Conservation (phyloP, 2,329 filamentous ascomycete genomes). For the Calonectria hongkongensis region DNA sequence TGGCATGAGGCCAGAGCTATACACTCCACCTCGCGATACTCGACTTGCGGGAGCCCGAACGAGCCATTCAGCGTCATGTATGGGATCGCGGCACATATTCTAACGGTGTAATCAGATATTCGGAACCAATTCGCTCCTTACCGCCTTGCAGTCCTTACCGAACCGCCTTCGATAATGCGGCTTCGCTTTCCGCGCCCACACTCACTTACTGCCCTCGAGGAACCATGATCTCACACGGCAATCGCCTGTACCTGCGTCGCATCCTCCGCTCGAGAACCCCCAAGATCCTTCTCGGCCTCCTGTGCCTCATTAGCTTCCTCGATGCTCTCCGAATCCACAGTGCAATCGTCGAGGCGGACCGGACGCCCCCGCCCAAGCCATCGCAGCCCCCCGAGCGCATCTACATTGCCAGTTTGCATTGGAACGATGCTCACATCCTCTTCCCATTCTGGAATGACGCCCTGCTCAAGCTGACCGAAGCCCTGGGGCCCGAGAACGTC, state of each 20-base stretch:
- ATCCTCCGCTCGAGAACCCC: slow-evolving; percentile 60
- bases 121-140: background rate
- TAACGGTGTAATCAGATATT: slow-evolving; percentile 1
- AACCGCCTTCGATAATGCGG: slow-evolving; percentile 47
- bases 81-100: slow-evolving; percentile 17
- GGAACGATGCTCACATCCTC: slow-evolving; percentile 78
- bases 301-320: slow-evolving; percentile 62
- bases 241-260: slow-evolving; percentile 61
- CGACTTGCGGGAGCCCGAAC: background rate
- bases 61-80: slow-evolving; percentile 33
- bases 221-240: slow-evolving; percentile 57
- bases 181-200: slow-evolving; percentile 45
- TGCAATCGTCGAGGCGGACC: slow-evolving; percentile 57
- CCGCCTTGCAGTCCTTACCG: slow-evolving; percentile 21
- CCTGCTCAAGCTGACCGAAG: slow-evolving; percentile 73
- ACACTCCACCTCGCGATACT: slow-evolving; percentile 16
- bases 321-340: slow-evolving; percentile 63
- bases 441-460: slow-evolving; percentile 78
- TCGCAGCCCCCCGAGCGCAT: slow-evolving; percentile 65
- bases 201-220: slow-evolving; percentile 38
- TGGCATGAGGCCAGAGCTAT: slow-evolving; percentile 30
- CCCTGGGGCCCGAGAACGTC: slow-evolving; percentile 78
- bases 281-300: slow-evolving; percentile 59
- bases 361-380: slow-evolving; percentile 48
- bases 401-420: slow-evolving; percentile 82